Evolutionary conservation across 2,329 filamentous ascomycete species (phyloP), one percentile per base, ranked within the genome.

Genomic region (Xylaria sp.): DNA sequence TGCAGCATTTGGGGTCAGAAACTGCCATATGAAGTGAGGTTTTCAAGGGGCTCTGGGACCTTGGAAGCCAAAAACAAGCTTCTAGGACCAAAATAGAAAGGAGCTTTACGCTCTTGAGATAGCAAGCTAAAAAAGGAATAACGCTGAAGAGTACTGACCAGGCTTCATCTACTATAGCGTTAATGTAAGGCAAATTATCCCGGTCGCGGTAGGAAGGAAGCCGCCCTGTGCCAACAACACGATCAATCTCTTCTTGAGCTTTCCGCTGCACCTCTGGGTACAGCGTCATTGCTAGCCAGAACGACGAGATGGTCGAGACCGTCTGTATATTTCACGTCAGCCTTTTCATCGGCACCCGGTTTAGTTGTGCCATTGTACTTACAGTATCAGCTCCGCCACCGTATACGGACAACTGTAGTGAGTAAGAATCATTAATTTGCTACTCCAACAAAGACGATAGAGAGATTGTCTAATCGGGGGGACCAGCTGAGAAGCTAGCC

Each of bases 231-330:
- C 52, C 52, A 10, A 55, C n/a, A 55, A 55, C 52, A 32, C 52
- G 30, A 55, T 55, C 52, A n/a, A 55, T 55, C 52, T 55, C 52
- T 4, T 55, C 52, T 23, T 55, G 52, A 32, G 52, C 52, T 34
- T 20, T 20, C 6, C 52, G 52, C 20, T 55, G 52, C n/a, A 55
- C 30, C 4, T 55, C 52, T 18, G 52, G 52, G 52, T 36, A 20
- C n/a, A 55, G 4, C 12, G 23, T 78, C 81, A 87, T 85, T 5
- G 81, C 82, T 3, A 86, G 74, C 70, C 82, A 84, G 75, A 86
- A 87, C 36, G 60, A 48, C 9, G 23, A 45, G 8, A 45, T 45
- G 18, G 41, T 45, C n/a, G 41, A 45, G 18, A 45, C 41, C 18
- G 41, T 48, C 45, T 25, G 23, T 28, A 28, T 28, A 28, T 28